Percentiles rank a stretch among this genome's conserved stretches.
phyloP scores from a whole-genome alignment of 1,139 yeast species.

The Kurtzmaniella natalensis region DNA sequence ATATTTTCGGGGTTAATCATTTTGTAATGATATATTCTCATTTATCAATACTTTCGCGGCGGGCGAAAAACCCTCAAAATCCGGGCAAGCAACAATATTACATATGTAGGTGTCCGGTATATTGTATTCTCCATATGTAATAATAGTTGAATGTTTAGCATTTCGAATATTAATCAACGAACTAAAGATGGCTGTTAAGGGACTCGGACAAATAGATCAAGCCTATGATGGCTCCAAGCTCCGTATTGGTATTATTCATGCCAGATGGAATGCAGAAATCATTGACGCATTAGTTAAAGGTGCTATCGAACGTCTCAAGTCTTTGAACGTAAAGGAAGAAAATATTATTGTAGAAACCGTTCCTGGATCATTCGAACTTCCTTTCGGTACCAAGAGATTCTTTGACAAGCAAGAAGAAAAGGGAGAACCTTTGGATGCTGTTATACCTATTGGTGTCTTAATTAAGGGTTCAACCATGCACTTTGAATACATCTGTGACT shows the following conservation, averaged over 20 bases:
- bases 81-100: no score
- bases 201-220: slow-evolving; percentile 73
- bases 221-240: slow-evolving; percentile 65
- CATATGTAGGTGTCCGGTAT: no score
- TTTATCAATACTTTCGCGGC: no score
- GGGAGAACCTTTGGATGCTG: slow-evolving; percentile 66
- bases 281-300: slow-evolving; percentile 81
- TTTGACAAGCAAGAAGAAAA: slow-evolving; percentile 40
- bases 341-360: slow-evolving; percentile 80
- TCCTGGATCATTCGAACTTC: slow-evolving; percentile 94
- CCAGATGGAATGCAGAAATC: slow-evolving; percentile 85
- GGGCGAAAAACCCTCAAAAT: no score
- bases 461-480: slow-evolving; percentile 98
- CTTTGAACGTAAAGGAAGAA: slow-evolving; percentile 67
- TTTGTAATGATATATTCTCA: no score
- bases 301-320: slow-evolving; percentile 54
- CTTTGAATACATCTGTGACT: slow-evolving; percentile 92
- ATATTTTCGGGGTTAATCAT: no score
- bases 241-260: slow-evolving; percentile 83
- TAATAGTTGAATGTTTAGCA: neutral
- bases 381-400: slow-evolving; percentile 65
- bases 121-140: neutral
- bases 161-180: no score
- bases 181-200: slow-evolving; percentile 65
- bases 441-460: slow-evolving; percentile 89